A percentile compares a stretch with the other conserved stretches of the same genome.
phyloP scores from a whole-genome alignment of 495 filamentous ascomycete genomes.

The Echria macrotheca region DNA sequence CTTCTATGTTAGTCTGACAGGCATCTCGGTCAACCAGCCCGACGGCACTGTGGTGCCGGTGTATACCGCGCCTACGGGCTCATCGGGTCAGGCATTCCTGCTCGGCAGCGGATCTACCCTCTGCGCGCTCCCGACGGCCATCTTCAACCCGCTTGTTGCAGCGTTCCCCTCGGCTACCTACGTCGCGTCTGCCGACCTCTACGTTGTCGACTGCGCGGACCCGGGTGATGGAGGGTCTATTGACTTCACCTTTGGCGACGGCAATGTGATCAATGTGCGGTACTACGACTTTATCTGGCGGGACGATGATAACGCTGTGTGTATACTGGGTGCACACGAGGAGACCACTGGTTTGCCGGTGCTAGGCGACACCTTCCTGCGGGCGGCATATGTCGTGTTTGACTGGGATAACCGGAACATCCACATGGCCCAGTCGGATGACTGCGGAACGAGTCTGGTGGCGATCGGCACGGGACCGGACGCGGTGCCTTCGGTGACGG shows the following conservation, averaged over 20 bases:
- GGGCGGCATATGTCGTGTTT: conserved; percentile 92
- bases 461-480: conserved; percentile 18
- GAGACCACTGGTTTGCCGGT: conserved; percentile 44
- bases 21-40: conserved; percentile 18
- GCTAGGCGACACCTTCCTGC: conserved; percentile 91
- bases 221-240: conserved; percentile 49
- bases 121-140: conserved; percentile 15
- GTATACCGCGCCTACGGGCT: conserved; percentile 7
- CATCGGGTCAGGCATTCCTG: conserved; percentile 11
- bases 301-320: conserved; percentile 6
- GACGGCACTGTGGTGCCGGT: conserved; percentile 12
- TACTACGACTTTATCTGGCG: conserved; percentile 63
- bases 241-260: conserved; percentile 51
- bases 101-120: conserved; percentile 24
- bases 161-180: conserved; percentile 41
- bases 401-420: conserved; percentile 83
- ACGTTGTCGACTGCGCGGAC: conserved; percentile 56
- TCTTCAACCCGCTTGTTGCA: conserved; percentile 20
- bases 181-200: conserved; percentile 44
- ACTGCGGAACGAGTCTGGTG: conserved; percentile 26
- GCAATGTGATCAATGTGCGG: conserved; percentile 42
- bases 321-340: conserved; percentile 46
- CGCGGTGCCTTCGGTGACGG: conserved; percentile 17
- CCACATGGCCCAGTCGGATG: conserved; percentile 60
- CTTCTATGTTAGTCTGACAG: conserved; percentile 16